Conservation (phyloP, 2,329 filamentous ascomycete genomes). For the Thelonectria olida region DNA sequence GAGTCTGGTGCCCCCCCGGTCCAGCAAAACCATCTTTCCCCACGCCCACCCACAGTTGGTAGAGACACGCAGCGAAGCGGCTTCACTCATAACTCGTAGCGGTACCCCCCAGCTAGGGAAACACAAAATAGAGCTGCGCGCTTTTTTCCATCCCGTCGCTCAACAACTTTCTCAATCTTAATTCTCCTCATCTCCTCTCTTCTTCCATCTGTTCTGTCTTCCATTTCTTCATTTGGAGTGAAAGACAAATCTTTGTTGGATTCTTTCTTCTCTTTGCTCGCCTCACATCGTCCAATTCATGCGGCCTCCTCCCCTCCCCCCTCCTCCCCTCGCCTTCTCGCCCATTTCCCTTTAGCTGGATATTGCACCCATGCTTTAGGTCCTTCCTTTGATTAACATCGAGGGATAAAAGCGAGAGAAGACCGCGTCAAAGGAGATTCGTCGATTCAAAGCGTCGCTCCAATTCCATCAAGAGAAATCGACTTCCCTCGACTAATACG, state of each 20-base stretch:
- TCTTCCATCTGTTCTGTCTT: slow-evolving; percentile 7
- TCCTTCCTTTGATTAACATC: slow-evolving; percentile 12
- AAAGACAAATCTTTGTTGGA: slow-evolving; percentile 11
- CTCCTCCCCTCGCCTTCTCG: slow-evolving; percentile 27
- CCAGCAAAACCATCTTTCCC: slow-evolving; percentile 14
- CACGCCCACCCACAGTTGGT: slow-evolving; percentile 16
- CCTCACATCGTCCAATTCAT: slow-evolving; percentile 28
- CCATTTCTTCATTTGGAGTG: slow-evolving; percentile 7
- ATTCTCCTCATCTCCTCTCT: slow-evolving; percentile 17
- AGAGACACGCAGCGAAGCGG: slow-evolving; percentile 24
- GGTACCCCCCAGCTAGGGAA: slow-evolving; percentile 28
- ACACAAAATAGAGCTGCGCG: slow-evolving; percentile 41
- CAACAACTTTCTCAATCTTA: neutral
- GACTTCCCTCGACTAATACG: neutral
- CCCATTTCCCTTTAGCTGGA: slow-evolving; percentile 20
- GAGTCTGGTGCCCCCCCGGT: neutral
- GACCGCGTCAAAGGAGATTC: neutral
- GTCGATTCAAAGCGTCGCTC: neutral
- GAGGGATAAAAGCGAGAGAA: slow-evolving; percentile 16
- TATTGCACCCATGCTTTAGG: slow-evolving; percentile 20
- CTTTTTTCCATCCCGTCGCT: slow-evolving; percentile 28
- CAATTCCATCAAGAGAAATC: neutral
- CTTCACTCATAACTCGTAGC: slow-evolving; percentile 40
- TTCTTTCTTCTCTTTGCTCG: slow-evolving; percentile 12
- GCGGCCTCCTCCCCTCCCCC: slow-evolving; percentile 28